A percentile compares a stretch with the other conserved stretches of the same genome.
phyloP scores from a whole-genome alignment of 192 early-diverging fungal genomes.

The Piromyces sp. region DNA sequence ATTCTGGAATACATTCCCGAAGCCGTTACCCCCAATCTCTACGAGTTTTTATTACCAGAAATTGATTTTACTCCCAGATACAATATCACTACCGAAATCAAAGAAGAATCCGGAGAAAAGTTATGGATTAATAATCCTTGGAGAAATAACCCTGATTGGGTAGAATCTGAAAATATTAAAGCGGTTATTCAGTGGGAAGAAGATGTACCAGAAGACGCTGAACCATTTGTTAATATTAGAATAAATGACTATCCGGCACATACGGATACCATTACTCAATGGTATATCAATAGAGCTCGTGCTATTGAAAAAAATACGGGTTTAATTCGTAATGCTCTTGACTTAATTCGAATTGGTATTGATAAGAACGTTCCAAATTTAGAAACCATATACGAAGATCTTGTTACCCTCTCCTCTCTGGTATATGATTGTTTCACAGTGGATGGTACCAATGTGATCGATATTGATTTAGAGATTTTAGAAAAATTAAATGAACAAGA shows the following conservation, averaged over 20 bases:
- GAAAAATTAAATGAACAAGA: constrained; percentile 5
- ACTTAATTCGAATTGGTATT: constrained; percentile 27
- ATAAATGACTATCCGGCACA: constrained; percentile 25
- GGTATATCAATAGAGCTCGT: constrained; percentile 36
- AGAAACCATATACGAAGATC: constrained; percentile 28
- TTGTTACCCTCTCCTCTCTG: constrained; percentile 33
- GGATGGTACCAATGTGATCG: constrained; percentile 2
- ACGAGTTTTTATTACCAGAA: constrained; percentile 3
- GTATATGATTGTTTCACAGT: constrained; percentile 36
- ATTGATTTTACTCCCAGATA: not conserved
- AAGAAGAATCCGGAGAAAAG: constrained; percentile 6
- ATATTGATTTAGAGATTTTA: constrained; percentile 13
- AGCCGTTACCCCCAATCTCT: constrained; percentile 19
- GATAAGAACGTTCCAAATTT: constrained; percentile 25
- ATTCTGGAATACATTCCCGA: constrained; percentile 43
- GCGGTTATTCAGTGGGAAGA: not conserved
- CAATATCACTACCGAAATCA: not conserved
- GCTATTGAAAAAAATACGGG: constrained; percentile 33
- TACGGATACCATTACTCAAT: constrained; percentile 21
- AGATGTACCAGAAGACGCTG: constrained; percentile 5
- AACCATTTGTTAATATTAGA: constrained; percentile 15
- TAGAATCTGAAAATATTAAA: constrained; percentile 16
- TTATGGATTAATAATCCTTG: constrained; percentile 27
- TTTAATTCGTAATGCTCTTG: constrained; percentile 28
- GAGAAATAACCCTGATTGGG: constrained; percentile 33